Percentiles rank a stretch among this genome's conserved stretches.
These are phyloP conservation scores for Lepiota venenata DNA, from an alignment of 768 basidiomycete genomes.

Conservation along the genomic window DNA sequence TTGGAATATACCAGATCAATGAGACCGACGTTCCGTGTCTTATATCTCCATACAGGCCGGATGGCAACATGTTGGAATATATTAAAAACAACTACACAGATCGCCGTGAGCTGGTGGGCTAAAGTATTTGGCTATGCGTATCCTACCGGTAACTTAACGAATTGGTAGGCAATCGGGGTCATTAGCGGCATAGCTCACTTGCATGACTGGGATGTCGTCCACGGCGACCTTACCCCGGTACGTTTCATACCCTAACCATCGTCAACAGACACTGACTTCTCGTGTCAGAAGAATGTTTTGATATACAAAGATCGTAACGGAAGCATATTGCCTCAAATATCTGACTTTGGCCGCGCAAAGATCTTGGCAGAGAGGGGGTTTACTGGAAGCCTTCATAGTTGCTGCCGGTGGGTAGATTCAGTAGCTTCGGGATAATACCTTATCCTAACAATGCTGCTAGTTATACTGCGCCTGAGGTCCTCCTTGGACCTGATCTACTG, in stretches of 20 bases:
- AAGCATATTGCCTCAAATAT: background rate
- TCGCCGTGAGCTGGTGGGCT: background rate
- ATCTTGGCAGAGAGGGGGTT: background rate
- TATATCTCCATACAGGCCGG: conserved; percentile 3
- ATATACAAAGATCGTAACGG: background rate
- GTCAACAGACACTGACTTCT: background rate
- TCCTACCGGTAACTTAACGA: background rate
- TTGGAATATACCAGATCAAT: background rate
- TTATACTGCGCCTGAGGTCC: conserved; percentile 1
- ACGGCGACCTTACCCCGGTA: conserved; percentile 7
- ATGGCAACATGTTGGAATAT: background rate
- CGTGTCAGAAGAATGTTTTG: background rate
- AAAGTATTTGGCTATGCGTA: background rate
- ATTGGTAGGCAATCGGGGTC: background rate
- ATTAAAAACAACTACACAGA: background rate
- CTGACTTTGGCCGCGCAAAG: conserved; percentile 6
- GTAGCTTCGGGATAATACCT: background rate
- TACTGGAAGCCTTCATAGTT: background rate
- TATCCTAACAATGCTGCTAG: background rate
- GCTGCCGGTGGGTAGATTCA: background rate
- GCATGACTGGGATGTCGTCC: conserved; percentile 1
- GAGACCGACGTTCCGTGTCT: conserved; percentile 1
- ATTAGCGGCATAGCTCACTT: conserved; percentile 2
- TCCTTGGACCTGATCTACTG: background rate
- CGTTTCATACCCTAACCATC: background rate